Conservation (phyloP, 2,329 filamentous ascomycete species). For the Thyridium curvatum region DNA sequence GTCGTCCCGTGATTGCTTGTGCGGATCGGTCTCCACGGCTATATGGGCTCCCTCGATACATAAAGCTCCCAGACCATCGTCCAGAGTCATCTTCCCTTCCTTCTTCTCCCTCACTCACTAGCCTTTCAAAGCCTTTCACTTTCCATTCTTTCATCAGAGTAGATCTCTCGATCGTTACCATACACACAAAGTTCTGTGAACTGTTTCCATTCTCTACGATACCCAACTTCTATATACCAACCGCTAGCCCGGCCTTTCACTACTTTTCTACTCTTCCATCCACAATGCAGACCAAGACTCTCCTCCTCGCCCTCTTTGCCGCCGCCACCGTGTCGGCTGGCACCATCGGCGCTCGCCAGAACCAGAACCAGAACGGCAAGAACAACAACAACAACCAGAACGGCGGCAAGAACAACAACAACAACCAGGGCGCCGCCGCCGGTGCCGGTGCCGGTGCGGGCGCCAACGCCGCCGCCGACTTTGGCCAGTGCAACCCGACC, state of each 20-base stretch:
- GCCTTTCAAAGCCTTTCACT: no score
- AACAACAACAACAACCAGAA: conserved; percentile 4
- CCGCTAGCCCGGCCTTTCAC: conserved; percentile 15
- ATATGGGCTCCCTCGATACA: no score
- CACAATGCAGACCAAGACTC: conserved; percentile 17
- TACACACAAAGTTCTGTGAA: conserved; percentile 15
- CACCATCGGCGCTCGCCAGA: conserved; percentile 4
- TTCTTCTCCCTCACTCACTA: no score
- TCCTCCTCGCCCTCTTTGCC: conserved; percentile 15
- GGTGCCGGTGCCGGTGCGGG: conserved; percentile 12
- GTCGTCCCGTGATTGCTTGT: no score
- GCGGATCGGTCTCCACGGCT: no score
- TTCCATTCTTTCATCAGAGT: conserved; percentile 10
- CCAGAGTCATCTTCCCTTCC: no score
- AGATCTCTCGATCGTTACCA: conserved; percentile 11
- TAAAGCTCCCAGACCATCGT: no score
- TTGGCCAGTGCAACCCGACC: conserved; percentile 41
- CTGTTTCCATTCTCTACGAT: conserved; percentile 13
- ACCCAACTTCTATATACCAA: conserved; percentile 3
- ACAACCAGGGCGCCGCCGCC: conserved; percentile 14
- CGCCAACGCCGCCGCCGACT: conserved; percentile 30
- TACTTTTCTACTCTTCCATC: not conserved
- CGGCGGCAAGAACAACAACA: conserved; percentile 1
- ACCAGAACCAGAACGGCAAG: no score
- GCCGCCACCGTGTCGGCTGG: conserved; percentile 14